Evolutionary conservation across 148 eudicot genomes (phyloP).

Genomic region (Talinum fruticosum): DNA sequence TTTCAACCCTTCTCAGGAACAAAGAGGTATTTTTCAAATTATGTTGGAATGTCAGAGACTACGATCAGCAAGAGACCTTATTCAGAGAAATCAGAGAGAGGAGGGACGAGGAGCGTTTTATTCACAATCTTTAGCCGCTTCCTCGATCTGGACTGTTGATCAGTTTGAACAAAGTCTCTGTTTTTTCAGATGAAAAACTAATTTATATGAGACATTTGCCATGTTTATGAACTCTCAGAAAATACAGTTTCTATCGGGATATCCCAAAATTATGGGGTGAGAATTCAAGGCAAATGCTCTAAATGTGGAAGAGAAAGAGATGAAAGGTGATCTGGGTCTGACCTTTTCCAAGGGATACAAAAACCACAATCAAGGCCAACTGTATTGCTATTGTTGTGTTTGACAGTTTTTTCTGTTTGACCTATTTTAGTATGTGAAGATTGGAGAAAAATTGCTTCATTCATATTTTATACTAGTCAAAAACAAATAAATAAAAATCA

Average conservation of each 20-base stretch:
- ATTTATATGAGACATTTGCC: constrained; percentile 20
- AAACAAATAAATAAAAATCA: not conserved
- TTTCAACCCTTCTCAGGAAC: not conserved
- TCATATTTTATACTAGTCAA: not conserved
- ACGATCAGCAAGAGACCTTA: not conserved
- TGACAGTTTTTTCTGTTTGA: constrained; percentile 8
- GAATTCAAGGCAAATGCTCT: constrained; percentile 26
- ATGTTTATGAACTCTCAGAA: constrained; percentile 24
- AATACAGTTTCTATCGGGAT: constrained; percentile 2
- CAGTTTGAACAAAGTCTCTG: constrained; percentile 32
- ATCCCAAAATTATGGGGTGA: constrained; percentile 35
- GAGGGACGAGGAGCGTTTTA: constrained; percentile 13
- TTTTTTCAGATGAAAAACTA: constrained; percentile 18
- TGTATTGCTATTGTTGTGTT: constrained; percentile 25
- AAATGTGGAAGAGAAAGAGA: constrained; percentile 33
- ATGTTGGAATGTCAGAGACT: not conserved
- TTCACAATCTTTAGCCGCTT: not conserved
- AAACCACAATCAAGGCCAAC: constrained; percentile 4
- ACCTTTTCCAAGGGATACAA: constrained; percentile 20
- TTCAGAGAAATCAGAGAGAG: not conserved
- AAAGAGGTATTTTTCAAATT: not conserved
- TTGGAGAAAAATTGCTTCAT: not conserved
- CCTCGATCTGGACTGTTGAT: constrained; percentile 32
- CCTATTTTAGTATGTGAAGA: constrained; percentile 22
- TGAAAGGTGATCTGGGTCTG: constrained; percentile 21